These are phyloP conservation scores for Colletotrichum destructivum DNA, from an alignment of 2,329 filamentous ascomycete genomes.

Conservation along the genomic window DNA sequence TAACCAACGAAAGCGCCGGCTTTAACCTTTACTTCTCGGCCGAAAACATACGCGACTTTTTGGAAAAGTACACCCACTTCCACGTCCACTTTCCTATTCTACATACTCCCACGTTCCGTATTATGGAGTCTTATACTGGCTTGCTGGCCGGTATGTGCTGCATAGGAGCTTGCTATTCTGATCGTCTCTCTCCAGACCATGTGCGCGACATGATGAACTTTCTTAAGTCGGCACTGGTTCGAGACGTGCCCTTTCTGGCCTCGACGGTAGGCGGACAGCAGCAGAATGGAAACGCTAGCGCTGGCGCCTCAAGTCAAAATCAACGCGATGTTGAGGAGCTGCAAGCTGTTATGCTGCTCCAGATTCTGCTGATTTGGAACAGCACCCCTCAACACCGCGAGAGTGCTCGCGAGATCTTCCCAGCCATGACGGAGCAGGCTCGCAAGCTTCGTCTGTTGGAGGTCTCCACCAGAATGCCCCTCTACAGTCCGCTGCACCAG, in stretches of 20 bases:
- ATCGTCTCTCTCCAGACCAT: conserved; percentile 70
- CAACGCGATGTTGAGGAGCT: conserved; percentile 73
- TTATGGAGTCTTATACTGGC: conserved; percentile 76
- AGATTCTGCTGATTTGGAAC: conserved; percentile 78
- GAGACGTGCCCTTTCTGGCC: conserved; percentile 66
- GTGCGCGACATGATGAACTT: conserved; percentile 79
- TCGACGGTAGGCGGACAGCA: conserved; percentile 46
- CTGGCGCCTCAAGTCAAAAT: conserved; percentile 32
- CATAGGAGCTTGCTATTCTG: conserved; percentile 82
- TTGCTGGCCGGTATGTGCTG: conserved; percentile 80
- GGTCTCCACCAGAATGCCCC: conserved; percentile 63
- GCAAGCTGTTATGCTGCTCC: conserved; percentile 75
- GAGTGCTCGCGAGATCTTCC: conserved; percentile 72
- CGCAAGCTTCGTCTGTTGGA: conserved; percentile 71
- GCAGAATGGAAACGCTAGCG: conserved; percentile 2
- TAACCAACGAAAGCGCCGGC: conserved; percentile 67
- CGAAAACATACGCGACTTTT: conserved; percentile 79
- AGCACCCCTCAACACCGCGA: conserved; percentile 77
- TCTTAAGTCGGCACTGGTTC: conserved; percentile 71
- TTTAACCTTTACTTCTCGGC: conserved; percentile 75
- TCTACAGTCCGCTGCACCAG: conserved; percentile 74
- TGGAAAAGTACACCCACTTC: conserved; percentile 80
- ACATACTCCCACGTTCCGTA: conserved; percentile 80
- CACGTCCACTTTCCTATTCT: conserved; percentile 82
- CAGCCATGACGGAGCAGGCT: conserved; percentile 69